Conservation (phyloP, 2,329 filamentous ascomycete genomes). For the Ophiostoma ips region DNA sequence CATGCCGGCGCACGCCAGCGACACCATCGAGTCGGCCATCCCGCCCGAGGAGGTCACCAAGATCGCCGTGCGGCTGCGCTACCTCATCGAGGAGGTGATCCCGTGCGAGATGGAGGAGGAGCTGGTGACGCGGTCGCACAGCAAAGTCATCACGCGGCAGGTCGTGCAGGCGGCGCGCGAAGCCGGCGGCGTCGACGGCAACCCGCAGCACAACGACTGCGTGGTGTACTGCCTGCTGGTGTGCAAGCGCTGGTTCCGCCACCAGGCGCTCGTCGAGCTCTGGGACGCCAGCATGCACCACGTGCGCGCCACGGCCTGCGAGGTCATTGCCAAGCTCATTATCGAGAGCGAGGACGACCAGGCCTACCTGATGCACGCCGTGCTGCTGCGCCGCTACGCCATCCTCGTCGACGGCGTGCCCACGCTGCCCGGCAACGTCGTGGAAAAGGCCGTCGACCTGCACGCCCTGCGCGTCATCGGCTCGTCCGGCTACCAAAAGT, state of each 20-base stretch:
- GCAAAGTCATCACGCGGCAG: slow-evolving; percentile 64
- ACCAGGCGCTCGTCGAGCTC: slow-evolving; percentile 65
- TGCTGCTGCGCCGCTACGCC: slow-evolving; percentile 81
- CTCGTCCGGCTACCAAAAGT: slow-evolving; percentile 90
- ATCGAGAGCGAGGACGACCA: slow-evolving; percentile 78
- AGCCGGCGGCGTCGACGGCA: slow-evolving; percentile 72
- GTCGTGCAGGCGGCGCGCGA: slow-evolving; percentile 71
- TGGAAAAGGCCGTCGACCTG: slow-evolving; percentile 86
- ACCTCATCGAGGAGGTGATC: slow-evolving; percentile 77
- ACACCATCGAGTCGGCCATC: slow-evolving; percentile 49
- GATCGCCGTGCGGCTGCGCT: slow-evolving; percentile 75
- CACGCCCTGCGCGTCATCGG: slow-evolving; percentile 83
- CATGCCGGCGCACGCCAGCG: slow-evolving; percentile 48
- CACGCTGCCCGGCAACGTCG: slow-evolving; percentile 68
- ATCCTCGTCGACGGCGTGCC: slow-evolving; percentile 58
- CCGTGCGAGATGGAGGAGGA: slow-evolving; percentile 77
- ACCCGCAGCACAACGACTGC: slow-evolving; percentile 58
- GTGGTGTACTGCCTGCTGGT: slow-evolving; percentile 76
- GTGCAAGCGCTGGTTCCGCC: slow-evolving; percentile 58
- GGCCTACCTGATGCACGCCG: slow-evolving; percentile 61
- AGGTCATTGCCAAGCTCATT: slow-evolving; percentile 76
- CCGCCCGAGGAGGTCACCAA: slow-evolving; percentile 73
- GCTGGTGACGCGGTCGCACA: slow-evolving; percentile 66
- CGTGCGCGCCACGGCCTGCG: slow-evolving; percentile 67
- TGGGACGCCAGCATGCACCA: slow-evolving; percentile 84